Evolutionary conservation across 2,329 filamentous ascomycete genomes (phyloP).

Genomic region (Cryphonectria naterciae): DNA sequence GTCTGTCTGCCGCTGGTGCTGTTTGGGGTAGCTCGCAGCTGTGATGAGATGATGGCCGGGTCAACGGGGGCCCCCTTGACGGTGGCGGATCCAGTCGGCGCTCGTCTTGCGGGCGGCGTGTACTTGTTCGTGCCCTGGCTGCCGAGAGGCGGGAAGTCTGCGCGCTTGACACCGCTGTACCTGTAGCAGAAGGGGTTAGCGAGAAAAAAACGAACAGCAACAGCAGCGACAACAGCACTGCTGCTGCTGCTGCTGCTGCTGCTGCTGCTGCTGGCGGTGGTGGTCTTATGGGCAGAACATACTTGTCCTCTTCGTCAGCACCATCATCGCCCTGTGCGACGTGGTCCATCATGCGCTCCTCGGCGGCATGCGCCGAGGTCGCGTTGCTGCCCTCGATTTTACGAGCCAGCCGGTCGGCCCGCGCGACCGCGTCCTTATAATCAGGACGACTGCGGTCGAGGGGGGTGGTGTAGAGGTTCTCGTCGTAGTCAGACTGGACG

Average conservation of each 20-base stretch:
- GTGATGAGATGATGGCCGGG: slow-evolving; percentile 89
- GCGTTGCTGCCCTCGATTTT: slow-evolving; percentile 83
- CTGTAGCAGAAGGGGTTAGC: slow-evolving; percentile 45
- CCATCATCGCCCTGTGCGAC: slow-evolving; percentile 66
- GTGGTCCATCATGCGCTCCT: slow-evolving; percentile 79
- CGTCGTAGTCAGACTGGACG: slow-evolving; percentile 86
- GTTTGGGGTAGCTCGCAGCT: slow-evolving; percentile 56
- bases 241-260: background rate
- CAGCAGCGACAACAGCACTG: slow-evolving; percentile 11
- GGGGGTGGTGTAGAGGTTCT: slow-evolving; percentile 89
- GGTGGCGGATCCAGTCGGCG: slow-evolving; percentile 73
- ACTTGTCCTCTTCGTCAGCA: slow-evolving; percentile 93
- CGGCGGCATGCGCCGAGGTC: slow-evolving; percentile 81
- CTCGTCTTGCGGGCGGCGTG: slow-evolving; percentile 84
- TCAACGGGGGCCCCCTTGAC: slow-evolving; percentile 80
- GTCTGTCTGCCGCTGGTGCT: slow-evolving; percentile 43
- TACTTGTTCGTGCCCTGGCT: slow-evolving; percentile 69
- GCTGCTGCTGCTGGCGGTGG: background rate
- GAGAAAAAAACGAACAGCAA: no score
- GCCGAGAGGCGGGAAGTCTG: slow-evolving; percentile 72
- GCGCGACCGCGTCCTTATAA: slow-evolving; percentile 76
- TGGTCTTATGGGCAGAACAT: slow-evolving; percentile 38
- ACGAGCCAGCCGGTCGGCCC: slow-evolving; percentile 80
- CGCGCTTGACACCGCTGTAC: slow-evolving; percentile 84
- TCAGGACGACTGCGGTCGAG: slow-evolving; percentile 85